These are phyloP conservation scores for Chlorella sp. DNA, from an alignment of 139 green algal genomes.

Conservation along the genomic window DNA sequence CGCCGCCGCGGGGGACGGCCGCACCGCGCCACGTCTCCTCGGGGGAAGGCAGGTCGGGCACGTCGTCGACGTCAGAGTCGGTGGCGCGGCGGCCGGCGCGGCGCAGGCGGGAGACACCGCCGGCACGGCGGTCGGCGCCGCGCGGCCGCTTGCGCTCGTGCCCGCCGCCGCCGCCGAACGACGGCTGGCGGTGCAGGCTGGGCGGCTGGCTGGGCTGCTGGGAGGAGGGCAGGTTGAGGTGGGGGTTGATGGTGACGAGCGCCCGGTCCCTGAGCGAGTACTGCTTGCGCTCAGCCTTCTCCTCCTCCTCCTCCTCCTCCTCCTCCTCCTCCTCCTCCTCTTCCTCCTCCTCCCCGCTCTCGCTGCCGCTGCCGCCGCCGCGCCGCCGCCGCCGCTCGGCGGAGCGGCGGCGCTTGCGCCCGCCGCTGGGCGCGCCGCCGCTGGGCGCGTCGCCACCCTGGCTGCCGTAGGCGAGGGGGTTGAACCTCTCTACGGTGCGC, in stretches of 20 bases:
- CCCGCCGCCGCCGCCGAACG: conserved; percentile 9
- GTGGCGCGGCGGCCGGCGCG: conserved; percentile 15
- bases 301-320: conserved; percentile 13
- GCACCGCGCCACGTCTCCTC: background rate
- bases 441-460: too few species aligned
- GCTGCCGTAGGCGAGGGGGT: too few species aligned
- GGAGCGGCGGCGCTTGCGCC: background rate
- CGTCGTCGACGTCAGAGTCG: conserved; percentile 9
- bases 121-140: background rate
- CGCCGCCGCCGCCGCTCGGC: background rate
- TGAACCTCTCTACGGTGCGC: too few species aligned
- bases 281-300: conserved; percentile 7
- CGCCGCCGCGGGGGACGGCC: too few species aligned
- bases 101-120: conserved; percentile 28
- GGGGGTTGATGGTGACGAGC: conserved; percentile 34
- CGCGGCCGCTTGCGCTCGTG: conserved; percentile 4
- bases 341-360: conserved; percentile 2
- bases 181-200: background rate
- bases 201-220: conserved; percentile 10
- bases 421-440: background rate
- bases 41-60: background rate
- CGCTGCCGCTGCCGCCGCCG: background rate
- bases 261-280: conserved; percentile 35
- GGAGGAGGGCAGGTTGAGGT: too few species aligned
- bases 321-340: background rate